phyloP scores from a whole-genome alignment of 2,329 filamentous ascomycete species.

The Aureobasidium melanogenum region DNA sequence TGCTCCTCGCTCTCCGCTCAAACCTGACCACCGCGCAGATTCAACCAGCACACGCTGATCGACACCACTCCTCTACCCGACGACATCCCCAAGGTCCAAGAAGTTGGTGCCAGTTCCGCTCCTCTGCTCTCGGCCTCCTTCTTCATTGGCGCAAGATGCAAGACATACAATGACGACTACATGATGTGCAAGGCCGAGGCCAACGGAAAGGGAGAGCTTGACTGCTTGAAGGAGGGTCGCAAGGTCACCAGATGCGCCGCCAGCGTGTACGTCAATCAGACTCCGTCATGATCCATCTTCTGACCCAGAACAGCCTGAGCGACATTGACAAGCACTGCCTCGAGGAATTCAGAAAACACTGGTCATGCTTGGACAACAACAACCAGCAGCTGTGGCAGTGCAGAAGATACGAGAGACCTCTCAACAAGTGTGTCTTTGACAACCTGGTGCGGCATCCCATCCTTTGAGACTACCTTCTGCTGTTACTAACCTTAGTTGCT shows the following conservation, averaged over 20 bases:
- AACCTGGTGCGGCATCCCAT: slow-evolving; percentile 63
- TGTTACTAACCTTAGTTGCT: not conserved
- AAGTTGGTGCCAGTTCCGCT: slow-evolving; percentile 87
- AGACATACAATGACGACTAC: slow-evolving; percentile 94
- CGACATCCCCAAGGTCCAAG: slow-evolving; percentile 83
- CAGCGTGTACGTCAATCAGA: slow-evolving; percentile 68
- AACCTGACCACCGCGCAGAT: slow-evolving; percentile 48
- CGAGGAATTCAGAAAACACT: slow-evolving; percentile 83
- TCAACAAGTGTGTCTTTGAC: slow-evolving; percentile 93
- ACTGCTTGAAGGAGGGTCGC: slow-evolving; percentile 92
- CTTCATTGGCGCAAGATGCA: slow-evolving; percentile 96
- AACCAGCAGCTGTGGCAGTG: slow-evolving; percentile 98
- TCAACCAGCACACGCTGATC: slow-evolving; percentile 87
- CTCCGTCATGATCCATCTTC: not conserved
- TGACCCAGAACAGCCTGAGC: slow-evolving; percentile 54
- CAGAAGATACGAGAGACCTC: slow-evolving; percentile 72
- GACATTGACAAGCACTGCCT: slow-evolving; percentile 96
- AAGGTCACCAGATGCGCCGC: slow-evolving; percentile 94
- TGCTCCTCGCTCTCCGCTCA: slow-evolving; percentile 4
- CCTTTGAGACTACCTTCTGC: not conserved
- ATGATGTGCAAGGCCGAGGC: slow-evolving; percentile 99
- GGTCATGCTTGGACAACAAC: slow-evolving; percentile 91
- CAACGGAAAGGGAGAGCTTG: slow-evolving; percentile 80
- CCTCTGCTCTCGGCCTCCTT: slow-evolving; percentile 85
- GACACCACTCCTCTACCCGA: slow-evolving; percentile 94